Evolutionary conservation across 2,329 filamentous ascomycete species (phyloP).

Genomic region (Periglandula ipomoeae): DNA sequence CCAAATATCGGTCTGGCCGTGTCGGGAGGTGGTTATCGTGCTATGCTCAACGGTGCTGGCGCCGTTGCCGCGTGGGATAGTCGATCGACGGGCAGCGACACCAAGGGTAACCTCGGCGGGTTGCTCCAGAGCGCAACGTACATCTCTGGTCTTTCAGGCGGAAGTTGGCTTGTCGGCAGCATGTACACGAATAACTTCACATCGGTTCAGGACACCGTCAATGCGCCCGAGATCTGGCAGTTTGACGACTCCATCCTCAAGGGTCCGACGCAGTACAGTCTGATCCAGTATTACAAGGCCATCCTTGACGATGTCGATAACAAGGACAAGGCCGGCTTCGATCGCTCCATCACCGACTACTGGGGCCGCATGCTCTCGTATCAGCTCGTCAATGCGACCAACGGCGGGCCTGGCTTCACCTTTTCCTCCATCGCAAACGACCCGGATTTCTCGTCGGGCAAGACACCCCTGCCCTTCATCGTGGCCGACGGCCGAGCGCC

Average conservation of each 20-base stretch:
- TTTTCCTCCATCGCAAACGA: constrained; percentile 59
- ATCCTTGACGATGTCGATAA: constrained; percentile 25
- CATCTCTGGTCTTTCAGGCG: constrained; percentile 70
- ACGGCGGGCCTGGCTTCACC: constrained; percentile 69
- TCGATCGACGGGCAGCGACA: constrained; percentile 43
- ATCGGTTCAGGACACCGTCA: constrained; percentile 35
- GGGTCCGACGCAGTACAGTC: constrained; percentile 26
- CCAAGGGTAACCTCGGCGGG: constrained; percentile 63
- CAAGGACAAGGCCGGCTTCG: constrained; percentile 32
- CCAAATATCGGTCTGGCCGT: constrained; percentile 63
- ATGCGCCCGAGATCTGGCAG: constrained; percentile 29
- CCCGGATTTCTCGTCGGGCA: constrained; percentile 30
- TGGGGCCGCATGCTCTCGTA: constrained; percentile 83
- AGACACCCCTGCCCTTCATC: constrained; percentile 39
- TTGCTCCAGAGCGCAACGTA: constrained; percentile 76
- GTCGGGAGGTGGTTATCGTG: constrained; percentile 79
- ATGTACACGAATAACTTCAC: constrained; percentile 80
- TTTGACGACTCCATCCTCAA: constrained; percentile 32
- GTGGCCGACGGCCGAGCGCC: constrained; percentile 39
- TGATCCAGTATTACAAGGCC: constrained; percentile 29
- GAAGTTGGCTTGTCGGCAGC: constrained; percentile 77
- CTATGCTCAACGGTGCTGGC: constrained; percentile 77
- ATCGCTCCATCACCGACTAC: constrained; percentile 72
- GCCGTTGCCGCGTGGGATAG: constrained; percentile 70
- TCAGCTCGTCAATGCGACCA: constrained; percentile 68